Percentiles rank a stretch among this genome's conserved stretches.
These are phyloP conservation scores for Anethum foeniculum DNA, from an alignment of 140 eudicot species.

Conservation along the genomic window DNA sequence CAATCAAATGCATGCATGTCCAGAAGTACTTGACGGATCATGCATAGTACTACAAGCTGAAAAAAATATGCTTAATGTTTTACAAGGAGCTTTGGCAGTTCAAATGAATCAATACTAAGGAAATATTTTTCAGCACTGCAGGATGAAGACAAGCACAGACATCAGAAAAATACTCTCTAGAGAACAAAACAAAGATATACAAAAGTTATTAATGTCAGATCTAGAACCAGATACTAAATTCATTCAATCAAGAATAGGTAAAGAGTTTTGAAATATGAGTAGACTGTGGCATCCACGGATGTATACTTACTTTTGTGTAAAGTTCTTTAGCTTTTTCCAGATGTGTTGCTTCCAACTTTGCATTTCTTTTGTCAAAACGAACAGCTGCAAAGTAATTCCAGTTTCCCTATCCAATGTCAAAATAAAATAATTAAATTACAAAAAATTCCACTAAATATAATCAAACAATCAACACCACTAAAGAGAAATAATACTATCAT, in stretches of 20 bases:
- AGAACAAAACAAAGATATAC: neutral
- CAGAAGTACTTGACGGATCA: neutral
- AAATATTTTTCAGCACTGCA: neutral
- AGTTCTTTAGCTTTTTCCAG: constrained; percentile 93
- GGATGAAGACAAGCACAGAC: neutral
- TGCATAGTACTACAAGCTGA: neutral
- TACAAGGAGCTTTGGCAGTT: neutral
- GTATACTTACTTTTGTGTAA: constrained; percentile 55
- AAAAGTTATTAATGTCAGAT: neutral
- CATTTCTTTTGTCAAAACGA: constrained; percentile 80
- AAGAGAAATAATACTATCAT: neutral
- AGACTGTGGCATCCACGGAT: neutral
- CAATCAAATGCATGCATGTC: neutral
- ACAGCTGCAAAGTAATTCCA: constrained; percentile 99
- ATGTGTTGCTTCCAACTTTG: constrained; percentile 94
- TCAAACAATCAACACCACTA: neutral
- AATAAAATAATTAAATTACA: constrained; percentile 14
- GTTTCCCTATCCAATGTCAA: constrained; percentile 58
- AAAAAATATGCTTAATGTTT: neutral
- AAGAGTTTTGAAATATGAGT: neutral
- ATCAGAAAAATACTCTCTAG: neutral
- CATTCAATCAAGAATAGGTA: neutral
- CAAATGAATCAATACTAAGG: neutral
- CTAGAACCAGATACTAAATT: neutral
- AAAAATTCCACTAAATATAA: constrained; percentile 3